These are phyloP conservation scores for Aspergillaceae sp. DNA, from an alignment of 2,329 filamentous ascomycete species.

Conservation along the genomic window DNA sequence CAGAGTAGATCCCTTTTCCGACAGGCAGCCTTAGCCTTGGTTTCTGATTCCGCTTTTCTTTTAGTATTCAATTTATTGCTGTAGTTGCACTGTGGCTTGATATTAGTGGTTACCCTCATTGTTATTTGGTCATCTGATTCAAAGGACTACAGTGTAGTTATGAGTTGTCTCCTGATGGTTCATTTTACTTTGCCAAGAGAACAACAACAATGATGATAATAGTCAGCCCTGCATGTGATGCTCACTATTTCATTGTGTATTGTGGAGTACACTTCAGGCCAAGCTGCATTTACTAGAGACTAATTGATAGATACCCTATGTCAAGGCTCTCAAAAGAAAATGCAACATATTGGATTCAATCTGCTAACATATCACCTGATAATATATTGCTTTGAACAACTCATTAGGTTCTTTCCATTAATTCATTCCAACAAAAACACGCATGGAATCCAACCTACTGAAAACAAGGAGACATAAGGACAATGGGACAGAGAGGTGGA, in stretches of 20 bases:
- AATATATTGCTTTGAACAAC: constrained; percentile 8
- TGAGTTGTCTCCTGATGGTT: too few species aligned
- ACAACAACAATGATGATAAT: too few species aligned
- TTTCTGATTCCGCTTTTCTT: too few species aligned
- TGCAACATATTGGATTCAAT: background rate
- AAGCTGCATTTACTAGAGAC: background rate
- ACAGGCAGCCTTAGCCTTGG: background rate
- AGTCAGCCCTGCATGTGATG: too few species aligned
- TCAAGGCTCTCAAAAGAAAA: too few species aligned
- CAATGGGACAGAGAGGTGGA: constrained; percentile 7
- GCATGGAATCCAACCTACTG: constrained; percentile 27
- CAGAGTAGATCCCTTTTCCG: constrained; percentile 4
- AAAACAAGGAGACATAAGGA: constrained; percentile 2
- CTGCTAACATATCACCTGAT: constrained; percentile 6
- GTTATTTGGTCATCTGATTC: too few species aligned
- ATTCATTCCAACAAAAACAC: constrained; percentile 24
- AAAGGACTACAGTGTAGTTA: too few species aligned
- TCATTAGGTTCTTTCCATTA: constrained; percentile 28
- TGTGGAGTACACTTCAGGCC: background rate
- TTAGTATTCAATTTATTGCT: too few species aligned
- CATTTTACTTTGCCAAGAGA: too few species aligned
- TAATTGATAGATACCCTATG: background rate
- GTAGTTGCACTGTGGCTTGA: too few species aligned
- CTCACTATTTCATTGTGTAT: too few species aligned
- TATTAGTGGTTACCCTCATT: too few species aligned